Evolutionary conservation across 1,139 yeast genomes (phyloP).

Genomic region (Lodderomyces jiufengensis): DNA sequence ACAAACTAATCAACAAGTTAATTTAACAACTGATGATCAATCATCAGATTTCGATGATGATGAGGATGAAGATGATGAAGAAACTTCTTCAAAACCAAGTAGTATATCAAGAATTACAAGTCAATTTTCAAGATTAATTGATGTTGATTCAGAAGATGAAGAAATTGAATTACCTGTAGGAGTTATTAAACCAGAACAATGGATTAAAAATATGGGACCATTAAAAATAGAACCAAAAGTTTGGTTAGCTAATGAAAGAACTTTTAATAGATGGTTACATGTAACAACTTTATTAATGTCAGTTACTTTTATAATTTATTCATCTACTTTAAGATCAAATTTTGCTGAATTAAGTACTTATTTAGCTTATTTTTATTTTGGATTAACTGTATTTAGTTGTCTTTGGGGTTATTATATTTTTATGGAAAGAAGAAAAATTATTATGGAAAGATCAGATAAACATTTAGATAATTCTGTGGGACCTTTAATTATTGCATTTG

Average conservation of each 20-base stretch:
- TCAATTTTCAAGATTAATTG: conserved; percentile 41
- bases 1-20: conserved; percentile 1
- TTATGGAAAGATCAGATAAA: conserved; percentile 75
- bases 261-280: conserved; percentile 93
- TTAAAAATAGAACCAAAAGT: conserved; percentile 94
- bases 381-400: conserved; percentile 75
- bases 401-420: conserved; percentile 87
- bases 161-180: conserved; percentile 88
- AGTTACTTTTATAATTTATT: conserved; percentile 78
- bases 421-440: conserved; percentile 64
- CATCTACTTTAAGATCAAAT: conserved; percentile 66
- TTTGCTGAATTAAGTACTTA: conserved; percentile 52
- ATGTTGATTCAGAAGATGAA: conserved; percentile 80
- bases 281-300: conserved; percentile 87
- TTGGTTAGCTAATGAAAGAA: conserved; percentile 97
- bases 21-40: conserved; percentile 14
- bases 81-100: conserved; percentile 24
- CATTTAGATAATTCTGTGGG: conserved; percentile 90
- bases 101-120: conserved; percentile 23
- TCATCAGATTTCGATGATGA: conserved; percentile 28
- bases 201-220: conserved; percentile 87
- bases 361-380: conserved; percentile 79
- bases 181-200: conserved; percentile 72
- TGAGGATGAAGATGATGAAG: conserved; percentile 42
- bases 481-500: conserved; percentile 73